Percentiles rank a stretch among this genome's conserved stretches.
phyloP scores from a whole-genome alignment of 768 basidiomycete species.

The Clathrus columnatus region DNA sequence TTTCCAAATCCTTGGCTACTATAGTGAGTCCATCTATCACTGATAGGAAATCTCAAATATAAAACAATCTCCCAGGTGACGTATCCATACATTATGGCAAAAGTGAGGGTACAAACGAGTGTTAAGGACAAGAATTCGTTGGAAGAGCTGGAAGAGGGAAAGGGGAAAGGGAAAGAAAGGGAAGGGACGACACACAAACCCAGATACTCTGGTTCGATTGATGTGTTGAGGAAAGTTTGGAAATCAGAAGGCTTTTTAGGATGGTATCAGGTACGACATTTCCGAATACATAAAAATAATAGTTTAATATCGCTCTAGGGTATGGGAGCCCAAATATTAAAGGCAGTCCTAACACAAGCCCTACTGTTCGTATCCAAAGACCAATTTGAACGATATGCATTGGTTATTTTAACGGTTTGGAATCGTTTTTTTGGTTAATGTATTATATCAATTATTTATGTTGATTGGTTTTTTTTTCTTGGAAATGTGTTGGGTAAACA shows the following conservation, averaged over 20 bases:
- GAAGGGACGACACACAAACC: slow-evolving; percentile 28
- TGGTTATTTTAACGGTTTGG: slow-evolving; percentile 54
- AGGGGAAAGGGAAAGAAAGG: slow-evolving; percentile 30
- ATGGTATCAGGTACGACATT: slow-evolving; percentile 79
- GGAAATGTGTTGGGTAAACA: too few relatives aligned
- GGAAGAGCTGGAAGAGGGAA: slow-evolving; percentile 38
- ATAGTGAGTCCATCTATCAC: slow-evolving; percentile 47
- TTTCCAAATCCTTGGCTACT: slow-evolving; percentile 93
- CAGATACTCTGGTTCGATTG: slow-evolving; percentile 65
- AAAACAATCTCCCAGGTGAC: slow-evolving; percentile 52
- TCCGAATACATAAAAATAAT: background rate
- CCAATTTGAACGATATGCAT: slow-evolving; percentile 86
- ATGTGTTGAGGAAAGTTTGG: slow-evolving; percentile 64
- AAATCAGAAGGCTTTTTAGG: slow-evolving; percentile 75
- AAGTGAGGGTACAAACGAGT: slow-evolving; percentile 90
- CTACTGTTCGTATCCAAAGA: slow-evolving; percentile 96
- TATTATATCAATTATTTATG: background rate
- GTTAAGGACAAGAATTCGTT: slow-evolving; percentile 34
- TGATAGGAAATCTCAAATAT: background rate
- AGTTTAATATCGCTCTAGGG: slow-evolving; percentile 43
- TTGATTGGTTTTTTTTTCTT: background rate
- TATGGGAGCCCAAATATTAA: slow-evolving; percentile 92
- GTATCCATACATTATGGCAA: slow-evolving; percentile 94
- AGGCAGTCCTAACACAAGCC: slow-evolving; percentile 93
- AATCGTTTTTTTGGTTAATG: background rate